A percentile compares a stretch with the other conserved stretches of the same genome.
Conservation (phyloP, 495 filamentous ascomycete genomes). For the Penicillium malachiteum region DNA sequence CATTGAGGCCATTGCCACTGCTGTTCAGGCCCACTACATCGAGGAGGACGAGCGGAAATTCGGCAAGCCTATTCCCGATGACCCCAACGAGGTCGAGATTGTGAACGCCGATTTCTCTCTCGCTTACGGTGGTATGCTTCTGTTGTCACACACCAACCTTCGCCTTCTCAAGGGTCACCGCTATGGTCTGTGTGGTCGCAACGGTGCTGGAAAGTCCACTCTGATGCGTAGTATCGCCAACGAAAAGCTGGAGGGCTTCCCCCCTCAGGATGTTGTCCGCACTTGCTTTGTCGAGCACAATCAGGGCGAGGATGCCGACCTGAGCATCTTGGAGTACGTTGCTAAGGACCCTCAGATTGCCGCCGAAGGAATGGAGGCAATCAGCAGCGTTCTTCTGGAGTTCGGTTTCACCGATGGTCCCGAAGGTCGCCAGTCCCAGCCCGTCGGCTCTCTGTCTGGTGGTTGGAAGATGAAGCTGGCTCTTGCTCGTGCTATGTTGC, state of each 20-base stretch:
- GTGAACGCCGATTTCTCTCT: slow-evolving; percentile 98
- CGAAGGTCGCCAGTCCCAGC: slow-evolving; percentile 80
- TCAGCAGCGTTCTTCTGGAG: slow-evolving; percentile 78
- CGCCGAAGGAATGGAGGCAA: slow-evolving; percentile 71
- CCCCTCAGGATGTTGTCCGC: slow-evolving; percentile 80
- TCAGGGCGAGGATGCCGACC: slow-evolving; percentile 93
- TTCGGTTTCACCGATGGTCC: slow-evolving; percentile 92
- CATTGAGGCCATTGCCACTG: slow-evolving; percentile 59
- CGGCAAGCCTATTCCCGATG: slow-evolving; percentile 78
- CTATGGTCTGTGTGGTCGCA: slow-evolving; percentile 94
- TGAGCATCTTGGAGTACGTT: slow-evolving; percentile 91
- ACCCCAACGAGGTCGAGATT: slow-evolving; percentile 87
- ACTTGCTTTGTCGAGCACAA: slow-evolving; percentile 99
- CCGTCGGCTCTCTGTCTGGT: slow-evolving; percentile 92
- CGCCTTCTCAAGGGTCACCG: slow-evolving; percentile 92
- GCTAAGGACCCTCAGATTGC: slow-evolving; percentile 78
- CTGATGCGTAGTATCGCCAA: slow-evolving; percentile 95
- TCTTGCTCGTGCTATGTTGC: slow-evolving; percentile 93
- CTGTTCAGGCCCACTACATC: slow-evolving; percentile 67
- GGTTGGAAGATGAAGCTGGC: slow-evolving; percentile 99
- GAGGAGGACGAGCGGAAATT: slow-evolving; percentile 84
- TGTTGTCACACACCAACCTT: slow-evolving; percentile 94
- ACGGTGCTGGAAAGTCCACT: slow-evolving; percentile 97
- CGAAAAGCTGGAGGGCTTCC: slow-evolving; percentile 96
- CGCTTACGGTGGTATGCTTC: slow-evolving; percentile 96